A percentile compares a stretch with the other conserved stretches of the same genome.
Evolutionary conservation across 768 basidiomycete species (phyloP).

Genomic region (Boletellus sp.): DNA sequence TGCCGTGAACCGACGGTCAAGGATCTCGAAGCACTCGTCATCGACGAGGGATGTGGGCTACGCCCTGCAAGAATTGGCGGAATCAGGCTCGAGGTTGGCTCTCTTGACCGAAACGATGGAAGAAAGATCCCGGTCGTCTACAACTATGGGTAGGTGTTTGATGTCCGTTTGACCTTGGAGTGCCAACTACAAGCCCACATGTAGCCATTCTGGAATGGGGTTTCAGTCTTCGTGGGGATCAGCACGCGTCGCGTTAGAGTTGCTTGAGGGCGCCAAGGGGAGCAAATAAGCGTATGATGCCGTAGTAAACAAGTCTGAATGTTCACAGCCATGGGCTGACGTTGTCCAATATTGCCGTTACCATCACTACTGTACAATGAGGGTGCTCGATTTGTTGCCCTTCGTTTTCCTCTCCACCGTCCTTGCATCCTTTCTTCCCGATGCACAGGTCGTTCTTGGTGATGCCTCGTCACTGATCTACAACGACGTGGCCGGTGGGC

Average conservation of each 20-base stretch:
- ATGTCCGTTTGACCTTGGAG: not conserved
- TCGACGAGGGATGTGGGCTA: conserved; percentile 58
- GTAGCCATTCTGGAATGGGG: conserved; percentile 62
- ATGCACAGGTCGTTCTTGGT: conserved; percentile 44
- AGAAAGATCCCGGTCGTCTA: conserved; percentile 48
- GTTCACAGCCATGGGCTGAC: not conserved
- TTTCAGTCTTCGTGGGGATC: conserved; percentile 67
- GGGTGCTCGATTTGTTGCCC: conserved; percentile 31
- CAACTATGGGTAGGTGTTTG: conserved; percentile 57
- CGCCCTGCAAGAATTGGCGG: conserved; percentile 69
- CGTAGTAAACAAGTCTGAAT: not conserved
- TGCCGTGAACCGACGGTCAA: conserved; percentile 44
- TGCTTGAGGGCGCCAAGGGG: conserved; percentile 40
- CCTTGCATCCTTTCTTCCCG: conserved; percentile 37
- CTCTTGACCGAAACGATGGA: conserved; percentile 30
- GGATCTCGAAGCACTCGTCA: conserved; percentile 45
- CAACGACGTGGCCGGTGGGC: conserved; percentile 30
- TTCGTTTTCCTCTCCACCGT: conserved; percentile 35
- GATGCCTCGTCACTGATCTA: conserved; percentile 21
- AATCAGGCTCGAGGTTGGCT: conserved; percentile 52
- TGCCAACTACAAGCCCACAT: not conserved
- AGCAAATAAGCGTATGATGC: not conserved
- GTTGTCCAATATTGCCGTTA: not conserved
- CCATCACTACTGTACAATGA: conserved; percentile 37
- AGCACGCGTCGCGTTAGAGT: conserved; percentile 44